Conservation (phyloP, 179 eudicot species). For the Gypsophila paniculata region DNA sequence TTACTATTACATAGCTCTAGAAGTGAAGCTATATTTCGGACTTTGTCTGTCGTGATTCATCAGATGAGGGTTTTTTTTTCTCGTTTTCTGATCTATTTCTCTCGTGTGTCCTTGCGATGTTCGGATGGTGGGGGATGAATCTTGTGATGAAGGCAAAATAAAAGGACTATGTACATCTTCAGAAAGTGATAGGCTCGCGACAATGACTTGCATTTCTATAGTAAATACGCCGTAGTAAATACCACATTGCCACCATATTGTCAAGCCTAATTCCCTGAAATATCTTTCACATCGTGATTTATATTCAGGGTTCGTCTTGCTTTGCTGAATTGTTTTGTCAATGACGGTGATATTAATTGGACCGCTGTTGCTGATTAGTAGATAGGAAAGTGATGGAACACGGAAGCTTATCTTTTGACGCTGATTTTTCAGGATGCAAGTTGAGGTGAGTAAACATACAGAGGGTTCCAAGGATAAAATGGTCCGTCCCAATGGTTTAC, state of each 20-base stretch:
- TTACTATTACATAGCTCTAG: too few relatives aligned
- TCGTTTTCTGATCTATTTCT: neutral
- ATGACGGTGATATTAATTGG: slow-evolving; percentile 19
- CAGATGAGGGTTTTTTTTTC: neutral
- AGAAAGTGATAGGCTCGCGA: neutral
- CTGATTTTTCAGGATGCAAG: slow-evolving; percentile 81
- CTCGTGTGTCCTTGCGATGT: neutral
- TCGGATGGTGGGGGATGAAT: slow-evolving; percentile 4
- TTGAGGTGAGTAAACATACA: slow-evolving; percentile 98
- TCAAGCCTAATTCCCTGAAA: slow-evolving; percentile 10
- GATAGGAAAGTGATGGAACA: slow-evolving; percentile 24
- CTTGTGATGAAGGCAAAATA: neutral
- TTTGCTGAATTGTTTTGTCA: slow-evolving; percentile 5
- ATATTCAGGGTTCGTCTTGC: slow-evolving; percentile 11
- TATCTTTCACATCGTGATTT: slow-evolving; percentile 12
- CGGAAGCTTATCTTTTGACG: slow-evolving; percentile 21
- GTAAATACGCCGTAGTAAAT: neutral
- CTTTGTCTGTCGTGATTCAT: neutral
- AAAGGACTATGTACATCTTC: neutral
- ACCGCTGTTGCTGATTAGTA: slow-evolving; percentile 8
- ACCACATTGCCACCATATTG: neutral
- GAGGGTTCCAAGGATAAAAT: slow-evolving; percentile 80
- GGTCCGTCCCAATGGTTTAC: slow-evolving; percentile 93
- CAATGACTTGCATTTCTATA: neutral
- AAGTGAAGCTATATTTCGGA: slow-evolving; percentile 5